Percentiles rank a stretch among this genome's conserved stretches.
phyloP scores from a whole-genome alignment of 257 asterid genomes.

The Primulina tabacum region DNA sequence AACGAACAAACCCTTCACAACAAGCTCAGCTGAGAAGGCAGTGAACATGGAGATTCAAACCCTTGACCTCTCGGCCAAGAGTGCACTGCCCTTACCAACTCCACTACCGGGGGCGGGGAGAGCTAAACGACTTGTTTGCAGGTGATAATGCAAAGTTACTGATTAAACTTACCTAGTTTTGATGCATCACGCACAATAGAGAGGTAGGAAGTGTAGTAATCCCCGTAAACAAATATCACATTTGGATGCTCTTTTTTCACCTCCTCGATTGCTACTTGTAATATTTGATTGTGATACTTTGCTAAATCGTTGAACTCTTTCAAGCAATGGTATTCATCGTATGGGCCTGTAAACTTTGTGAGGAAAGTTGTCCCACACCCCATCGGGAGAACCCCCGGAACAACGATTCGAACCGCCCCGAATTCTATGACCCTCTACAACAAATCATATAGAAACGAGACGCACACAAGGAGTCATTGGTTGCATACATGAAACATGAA shows the following conservation, averaged over 20 bases:
- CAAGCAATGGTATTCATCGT: slow-evolving; percentile 28
- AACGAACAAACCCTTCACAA: no score
- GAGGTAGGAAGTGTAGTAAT: slow-evolving; percentile 25
- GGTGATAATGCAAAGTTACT: no score
- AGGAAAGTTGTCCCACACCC: slow-evolving; percentile 27
- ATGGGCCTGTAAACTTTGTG: slow-evolving; percentile 16
- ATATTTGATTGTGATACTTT: slow-evolving; percentile 18
- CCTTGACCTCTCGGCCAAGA: no score
- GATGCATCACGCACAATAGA: slow-evolving; percentile 10
- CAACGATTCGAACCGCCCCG: slow-evolving; percentile 22
- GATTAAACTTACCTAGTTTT: not conserved
- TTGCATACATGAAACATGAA: no score
- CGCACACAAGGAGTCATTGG: not conserved
- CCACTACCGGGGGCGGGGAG: no score
- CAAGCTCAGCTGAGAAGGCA: no score
- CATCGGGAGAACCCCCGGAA: slow-evolving; percentile 28
- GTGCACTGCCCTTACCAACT: no score
- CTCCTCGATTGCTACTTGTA: slow-evolving; percentile 24
- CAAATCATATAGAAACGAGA: not conserved
- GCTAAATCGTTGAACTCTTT: slow-evolving; percentile 20
- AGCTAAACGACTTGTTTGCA: no score
- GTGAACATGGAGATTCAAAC: no score
- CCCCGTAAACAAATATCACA: slow-evolving; percentile 20
- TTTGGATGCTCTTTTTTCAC: slow-evolving; percentile 17
- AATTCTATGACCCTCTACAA: slow-evolving; percentile 17